Evolutionary conservation across 2,329 filamentous ascomycete species (phyloP), one percentile per base, ranked within the genome.

Genomic region (Neofusicoccum cordaticola): DNA sequence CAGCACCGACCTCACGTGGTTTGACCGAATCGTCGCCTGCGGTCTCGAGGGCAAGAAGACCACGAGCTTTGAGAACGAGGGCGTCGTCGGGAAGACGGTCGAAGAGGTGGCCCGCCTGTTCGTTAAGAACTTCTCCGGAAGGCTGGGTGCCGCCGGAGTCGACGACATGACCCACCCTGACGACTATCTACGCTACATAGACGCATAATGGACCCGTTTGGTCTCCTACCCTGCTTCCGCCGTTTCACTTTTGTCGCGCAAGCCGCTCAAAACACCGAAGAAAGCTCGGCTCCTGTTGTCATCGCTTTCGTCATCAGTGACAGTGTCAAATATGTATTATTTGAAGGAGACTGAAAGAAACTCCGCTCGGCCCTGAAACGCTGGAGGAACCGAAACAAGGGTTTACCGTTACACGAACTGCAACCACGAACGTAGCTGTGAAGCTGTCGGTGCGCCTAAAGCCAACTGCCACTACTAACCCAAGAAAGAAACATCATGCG

Each of bases 1-100:
- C n/a, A 79, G 81, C 68, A 86, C 89, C 64, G 86, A 91, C 68
- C 62, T 86, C 60, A 77, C 78, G 68, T 91, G 86, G 85, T 89
- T 86, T 71, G 81, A 84, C 27, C 84, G 93, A 67, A 96, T 98
- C 75, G 88, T 93, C n/a, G 90, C 93, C 13, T 98, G 94, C 81
- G 95, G 95, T 0, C 78, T 98, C 44, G 87, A 89, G 67, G 93
- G 90, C 27, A 91, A 90, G 79, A 82, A 84, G 66, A 89, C 91
- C 62, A 96, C 92, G n/a, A 93, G 86, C 74, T 83, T 97, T 65
- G 80, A 82, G 68, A 81, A 79, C 44, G 84, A 90, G 75, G 79
- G 80, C 0, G 75, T 79, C 4, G 48, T 57, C 11, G 75, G 71
- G 1, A 67, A 68, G 39, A 69, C 66, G 34, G 77, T 82, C 2